These are phyloP conservation scores for Aspergillus flavus DNA, from an alignment of 2,329 filamentous ascomycete species.

Conservation along the genomic window DNA sequence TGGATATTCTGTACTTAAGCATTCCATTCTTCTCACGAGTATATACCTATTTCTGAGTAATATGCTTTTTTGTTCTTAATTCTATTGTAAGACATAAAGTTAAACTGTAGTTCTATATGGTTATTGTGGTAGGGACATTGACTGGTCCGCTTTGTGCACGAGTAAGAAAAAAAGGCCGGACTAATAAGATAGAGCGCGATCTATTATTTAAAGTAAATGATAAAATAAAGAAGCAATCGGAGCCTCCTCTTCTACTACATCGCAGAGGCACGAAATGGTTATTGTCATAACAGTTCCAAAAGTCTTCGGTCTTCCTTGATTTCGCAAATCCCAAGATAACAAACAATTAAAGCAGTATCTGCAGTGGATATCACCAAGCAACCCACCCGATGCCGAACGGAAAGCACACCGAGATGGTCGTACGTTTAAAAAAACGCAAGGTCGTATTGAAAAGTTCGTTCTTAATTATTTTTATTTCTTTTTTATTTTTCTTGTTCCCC, in stretches of 20 bases:
- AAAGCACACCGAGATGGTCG: constrained; percentile 1
- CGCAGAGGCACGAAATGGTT: background rate
- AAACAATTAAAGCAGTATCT: constrained; percentile 10
- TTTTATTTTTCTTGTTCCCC: constrained; percentile 3
- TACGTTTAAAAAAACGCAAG: background rate
- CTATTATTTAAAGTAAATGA: background rate
- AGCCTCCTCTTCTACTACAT: background rate
- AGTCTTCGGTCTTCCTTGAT: constrained; percentile 9
- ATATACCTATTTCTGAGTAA: constrained; percentile 9
- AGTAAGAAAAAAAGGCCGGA: background rate
- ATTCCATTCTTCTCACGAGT: constrained; percentile 4
- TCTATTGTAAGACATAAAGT: background rate
- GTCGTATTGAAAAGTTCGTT: constrained; percentile 2
- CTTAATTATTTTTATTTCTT: constrained; percentile 1
- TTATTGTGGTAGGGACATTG: background rate
- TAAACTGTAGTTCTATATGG: background rate
- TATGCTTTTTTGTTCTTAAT: background rate
- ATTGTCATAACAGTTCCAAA: constrained; percentile 1
- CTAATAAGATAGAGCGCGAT: background rate
- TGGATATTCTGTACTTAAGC: constrained; percentile 6
- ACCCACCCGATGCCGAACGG: constrained; percentile 11
- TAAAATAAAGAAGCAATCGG: background rate
- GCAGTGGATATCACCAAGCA: constrained; percentile 18
- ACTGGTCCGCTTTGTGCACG: background rate
- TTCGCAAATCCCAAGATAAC: constrained; percentile 2